Base-by-base conservation (phyloP, 176 grass and related monocot species). In the Raddia distichophylla region DNA sequence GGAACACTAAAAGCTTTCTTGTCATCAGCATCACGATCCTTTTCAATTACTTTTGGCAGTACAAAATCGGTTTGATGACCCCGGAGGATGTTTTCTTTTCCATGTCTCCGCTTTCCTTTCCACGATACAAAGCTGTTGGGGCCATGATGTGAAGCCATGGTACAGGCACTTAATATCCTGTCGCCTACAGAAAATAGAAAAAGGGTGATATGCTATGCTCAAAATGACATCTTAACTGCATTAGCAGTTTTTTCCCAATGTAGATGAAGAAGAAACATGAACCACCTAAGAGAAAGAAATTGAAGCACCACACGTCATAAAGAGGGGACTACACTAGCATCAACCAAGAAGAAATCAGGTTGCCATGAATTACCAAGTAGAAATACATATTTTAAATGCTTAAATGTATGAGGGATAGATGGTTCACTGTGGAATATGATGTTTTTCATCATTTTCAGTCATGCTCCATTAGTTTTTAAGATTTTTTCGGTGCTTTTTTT, bases 111-210 rank as follows among this genome's bases (percentile, higher is more conserved):
- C 37, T 40, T 40, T 40, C 19, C 3, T 71, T 82, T 73, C 52
- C 18, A 32, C 62, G 67, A 61, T 72, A 72, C 44, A 71, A 20
- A 50, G 67, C 44, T 62, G 27, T 10, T 45, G 67, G 19, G 19
- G n/a, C 67, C 75, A 79, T 61, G 67, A 56, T 85, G 76, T 72
- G 48, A 44, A 79, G 32, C 57, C 69, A n/a, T 52, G 7, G 20
- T 63, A 16, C 80, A 63, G 6, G 32, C 34, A 34, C 75, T 79
- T 43, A 12, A 43, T 66, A 9, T 66, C 35, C 43, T 66, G 15
- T 66, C 64, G 37, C 35, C 35, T 43, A 8, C 35, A 43, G 35
- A 66, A 48, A n/a, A 45, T 19, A 45, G 65, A 44, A 45, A 67
- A 67, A 67, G 4, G 37, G 4, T 40, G 37, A 40, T 40, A 67